Base-by-base conservation (phyloP, 2,329 filamentous ascomycete genomes). In the Colletotrichum lentis region DNA sequence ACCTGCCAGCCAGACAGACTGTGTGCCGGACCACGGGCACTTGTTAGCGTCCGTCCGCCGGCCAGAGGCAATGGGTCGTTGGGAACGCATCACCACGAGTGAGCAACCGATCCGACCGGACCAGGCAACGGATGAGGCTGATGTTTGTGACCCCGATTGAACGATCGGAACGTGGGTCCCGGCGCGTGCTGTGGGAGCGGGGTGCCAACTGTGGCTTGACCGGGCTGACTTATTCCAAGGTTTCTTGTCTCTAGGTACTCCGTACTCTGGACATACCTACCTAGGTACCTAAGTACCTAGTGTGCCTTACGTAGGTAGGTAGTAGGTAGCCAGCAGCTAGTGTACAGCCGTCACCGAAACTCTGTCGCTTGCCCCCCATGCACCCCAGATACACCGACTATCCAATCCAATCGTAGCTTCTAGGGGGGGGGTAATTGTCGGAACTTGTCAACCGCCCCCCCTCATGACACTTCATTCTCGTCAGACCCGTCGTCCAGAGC, bases 371-470 rank as follows among this genome's bases (percentile, higher is more conserved):
- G 7, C 43, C 47, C 55, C 43, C 24, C 47, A 24, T 24, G n/a
- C n/a, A n/a, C 14, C 47, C 14, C 24, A 31, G 20, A 35, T 27
- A 20, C 31, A n/a, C 31, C 8, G 27, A 31, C 27, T 7, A 31
- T 31, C 27, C 27, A 31, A 31, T 14, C 56, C 56, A 59, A 73
- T 60, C 57, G 46, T 22, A 43, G 46, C 18, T 60, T 50, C 16
- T 60, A n/a, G n/a, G 52, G 57, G 46, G 46, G 46, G 27, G 27
- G 8, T 31, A 27, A 31, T 60, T 52, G 22, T 60, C 57, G 57
- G 57, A 59, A 49, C 61, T 65, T 43, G 65, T 61, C 62, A 46
- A 56, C 39, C n/a, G n/a, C 41, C 27, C 27, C 27, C 27, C 7
- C 27, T 60, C 62, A 61, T 56, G 44, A 60, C 14, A 39, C 12